phyloP scores from a whole-genome alignment of 2,329 filamentous ascomycete species.

The Xylaria sp. region DNA sequence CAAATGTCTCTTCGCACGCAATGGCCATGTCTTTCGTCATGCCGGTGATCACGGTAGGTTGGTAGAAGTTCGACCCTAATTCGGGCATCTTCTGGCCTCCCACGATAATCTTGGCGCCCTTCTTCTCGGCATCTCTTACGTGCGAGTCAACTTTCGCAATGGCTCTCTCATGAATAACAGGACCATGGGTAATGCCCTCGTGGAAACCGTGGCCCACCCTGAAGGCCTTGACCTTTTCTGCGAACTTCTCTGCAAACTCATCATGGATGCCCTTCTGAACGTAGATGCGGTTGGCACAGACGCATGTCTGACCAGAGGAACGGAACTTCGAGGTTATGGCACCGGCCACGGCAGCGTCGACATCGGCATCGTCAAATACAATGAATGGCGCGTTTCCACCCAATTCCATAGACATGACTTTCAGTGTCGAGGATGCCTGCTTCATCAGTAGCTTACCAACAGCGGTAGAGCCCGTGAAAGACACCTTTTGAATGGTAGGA shows the following conservation, averaged over 20 bases:
- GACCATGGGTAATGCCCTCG: conserved; percentile 68
- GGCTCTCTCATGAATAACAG: conserved; percentile 79
- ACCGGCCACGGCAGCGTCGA: conserved; percentile 77
- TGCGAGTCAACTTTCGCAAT: conserved; percentile 73
- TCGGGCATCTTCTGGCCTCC: conserved; percentile 71
- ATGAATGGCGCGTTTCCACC: conserved; percentile 96
- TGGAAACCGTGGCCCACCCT: conserved; percentile 71
- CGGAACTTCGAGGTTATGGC: conserved; percentile 89
- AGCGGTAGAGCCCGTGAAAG: conserved; percentile 77
- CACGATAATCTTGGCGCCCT: conserved; percentile 68
- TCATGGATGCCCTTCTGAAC: conserved; percentile 76
- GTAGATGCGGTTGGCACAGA: conserved; percentile 80
- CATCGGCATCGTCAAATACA: conserved; percentile 90
- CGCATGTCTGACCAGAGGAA: conserved; percentile 91
- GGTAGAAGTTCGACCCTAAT: conserved; percentile 79
- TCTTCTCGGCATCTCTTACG: conserved; percentile 69
- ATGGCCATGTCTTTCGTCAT: conserved; percentile 84
- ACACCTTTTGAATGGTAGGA: conserved; percentile 77
- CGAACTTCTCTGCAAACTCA: conserved; percentile 62
- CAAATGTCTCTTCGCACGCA: conserved; percentile 87
- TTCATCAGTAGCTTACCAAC: conserved; percentile 78
- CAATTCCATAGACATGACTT: conserved; percentile 80
- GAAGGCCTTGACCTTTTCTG: conserved; percentile 67
- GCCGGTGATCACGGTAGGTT: conserved; percentile 81
- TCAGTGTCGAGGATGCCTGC: conserved; percentile 77